phyloP scores from a whole-genome alignment of 257 asterid genomes.

The Solanum ahanhuiri region DNA sequence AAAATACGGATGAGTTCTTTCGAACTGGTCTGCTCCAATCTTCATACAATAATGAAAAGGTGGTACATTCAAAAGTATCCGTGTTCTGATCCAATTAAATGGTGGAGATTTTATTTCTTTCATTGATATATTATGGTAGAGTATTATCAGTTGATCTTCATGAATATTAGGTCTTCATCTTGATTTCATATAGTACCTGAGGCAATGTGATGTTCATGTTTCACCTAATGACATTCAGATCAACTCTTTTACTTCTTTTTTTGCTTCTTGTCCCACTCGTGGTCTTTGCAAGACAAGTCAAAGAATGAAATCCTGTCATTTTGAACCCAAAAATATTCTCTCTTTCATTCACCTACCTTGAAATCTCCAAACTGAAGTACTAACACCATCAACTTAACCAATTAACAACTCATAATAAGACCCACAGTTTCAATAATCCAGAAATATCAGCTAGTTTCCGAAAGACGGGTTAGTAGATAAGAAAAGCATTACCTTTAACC shows the following conservation, averaged over 20 bases:
- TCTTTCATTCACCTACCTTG: not conserved
- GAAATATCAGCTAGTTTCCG: not conserved
- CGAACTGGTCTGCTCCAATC: not conserved
- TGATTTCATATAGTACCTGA: not conserved
- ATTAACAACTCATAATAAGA: not conserved
- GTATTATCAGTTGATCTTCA: not conserved
- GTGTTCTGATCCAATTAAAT: not conserved
- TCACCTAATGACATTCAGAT: not conserved
- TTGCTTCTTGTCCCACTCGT: not conserved
- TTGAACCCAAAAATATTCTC: not conserved
- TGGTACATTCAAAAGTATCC: not conserved
- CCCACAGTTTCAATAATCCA: not conserved
- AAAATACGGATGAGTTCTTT: not conserved
- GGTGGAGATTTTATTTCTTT: not conserved
- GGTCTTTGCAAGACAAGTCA: not conserved
- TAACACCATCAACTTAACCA: not conserved
- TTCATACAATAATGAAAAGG: not conserved
- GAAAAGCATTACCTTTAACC: constrained; percentile 68
- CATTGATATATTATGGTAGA: not conserved
- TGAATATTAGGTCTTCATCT: not conserved
- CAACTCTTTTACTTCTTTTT: not conserved
- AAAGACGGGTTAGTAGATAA: not conserved
- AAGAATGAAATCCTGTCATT: not conserved
- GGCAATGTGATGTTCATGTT: not conserved
- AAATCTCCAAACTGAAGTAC: not conserved